phyloP scores from a whole-genome alignment of 1,284 basidiomycete genomes.

The Pseudozyma tsukubaensis region DNA sequence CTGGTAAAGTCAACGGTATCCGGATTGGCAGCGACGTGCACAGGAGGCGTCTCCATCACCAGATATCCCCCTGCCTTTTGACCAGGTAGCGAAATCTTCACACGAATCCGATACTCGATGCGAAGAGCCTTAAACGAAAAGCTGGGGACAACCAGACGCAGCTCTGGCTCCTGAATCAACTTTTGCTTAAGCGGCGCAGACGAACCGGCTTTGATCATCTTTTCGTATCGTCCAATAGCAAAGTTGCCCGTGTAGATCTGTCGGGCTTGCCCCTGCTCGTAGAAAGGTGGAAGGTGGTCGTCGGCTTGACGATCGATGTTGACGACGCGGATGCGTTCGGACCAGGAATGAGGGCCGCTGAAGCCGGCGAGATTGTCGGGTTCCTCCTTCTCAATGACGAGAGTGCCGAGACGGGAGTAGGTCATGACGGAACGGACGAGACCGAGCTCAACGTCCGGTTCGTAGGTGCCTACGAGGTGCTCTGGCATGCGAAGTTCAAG shows the following conservation, averaged over 20 bases:
- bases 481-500: constrained; percentile 46
- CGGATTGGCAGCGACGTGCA: constrained; percentile 43
- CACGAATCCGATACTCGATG: constrained; percentile 43
- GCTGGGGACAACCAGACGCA: constrained; percentile 45
- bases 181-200: constrained; percentile 39
- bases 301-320: constrained; percentile 44
- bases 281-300: constrained; percentile 46
- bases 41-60: constrained; percentile 48
- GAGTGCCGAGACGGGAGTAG: constrained; percentile 49
- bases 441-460: constrained; percentile 34
- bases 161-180: constrained; percentile 33
- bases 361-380: constrained; percentile 45
- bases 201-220: constrained; percentile 44
- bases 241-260: constrained; percentile 52
- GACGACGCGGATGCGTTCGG: constrained; percentile 47
- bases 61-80: constrained; percentile 1
- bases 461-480: constrained; percentile 22
- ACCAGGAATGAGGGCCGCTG: constrained; percentile 48
- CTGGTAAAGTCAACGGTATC: constrained; percentile 50
- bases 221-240: constrained; percentile 46
- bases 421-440: constrained; percentile 50
- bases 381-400: constrained; percentile 48
- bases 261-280: constrained; percentile 31
- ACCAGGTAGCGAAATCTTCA: constrained; percentile 34
- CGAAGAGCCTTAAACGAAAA: constrained; percentile 50